phyloP scores from a whole-genome alignment of 805 yeast species.

The Myxozyma vanderwaltii region DNA sequence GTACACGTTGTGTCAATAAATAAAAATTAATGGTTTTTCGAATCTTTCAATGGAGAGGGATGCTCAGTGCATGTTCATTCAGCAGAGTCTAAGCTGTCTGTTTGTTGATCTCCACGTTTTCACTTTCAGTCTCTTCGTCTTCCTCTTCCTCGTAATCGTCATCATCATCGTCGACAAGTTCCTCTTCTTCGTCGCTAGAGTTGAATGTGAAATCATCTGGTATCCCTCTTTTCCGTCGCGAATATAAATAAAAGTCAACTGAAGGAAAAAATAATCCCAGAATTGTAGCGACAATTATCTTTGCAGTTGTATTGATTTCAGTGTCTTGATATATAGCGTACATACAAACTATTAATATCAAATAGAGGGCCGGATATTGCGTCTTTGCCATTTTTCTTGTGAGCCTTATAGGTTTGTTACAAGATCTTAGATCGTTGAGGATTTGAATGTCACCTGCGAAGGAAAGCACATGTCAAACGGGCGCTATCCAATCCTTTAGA shows the following conservation, averaged over 20 bases:
- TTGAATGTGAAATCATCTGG: slow-evolving; percentile 17
- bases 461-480: no score
- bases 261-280: slow-evolving; percentile 19
- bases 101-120: no score
- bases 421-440: no score
- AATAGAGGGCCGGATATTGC: slow-evolving; percentile 19
- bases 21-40: no score
- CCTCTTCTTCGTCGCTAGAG: slow-evolving; percentile 18
- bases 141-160: not conserved
- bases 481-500: no score
- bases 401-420: no score
- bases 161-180: not conserved
- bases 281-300: slow-evolving; percentile 8
- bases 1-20: no score
- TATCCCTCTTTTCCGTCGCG: slow-evolving; percentile 20
- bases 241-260: slow-evolving; percentile 16
- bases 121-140: not conserved
- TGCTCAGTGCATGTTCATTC: no score
- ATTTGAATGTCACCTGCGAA: no score
- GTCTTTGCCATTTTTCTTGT: slow-evolving; percentile 3
- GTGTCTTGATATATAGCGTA: slow-evolving; percentile 16
- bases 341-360: slow-evolving; percentile 9
- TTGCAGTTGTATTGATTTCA: slow-evolving; percentile 6
- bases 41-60: no score
- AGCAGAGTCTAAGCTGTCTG: no score